Evolutionary conservation across 2,329 filamentous ascomycete species (phyloP), one percentile per base, ranked within the genome.

Genomic region (Talaromyces atroroseus): DNA sequence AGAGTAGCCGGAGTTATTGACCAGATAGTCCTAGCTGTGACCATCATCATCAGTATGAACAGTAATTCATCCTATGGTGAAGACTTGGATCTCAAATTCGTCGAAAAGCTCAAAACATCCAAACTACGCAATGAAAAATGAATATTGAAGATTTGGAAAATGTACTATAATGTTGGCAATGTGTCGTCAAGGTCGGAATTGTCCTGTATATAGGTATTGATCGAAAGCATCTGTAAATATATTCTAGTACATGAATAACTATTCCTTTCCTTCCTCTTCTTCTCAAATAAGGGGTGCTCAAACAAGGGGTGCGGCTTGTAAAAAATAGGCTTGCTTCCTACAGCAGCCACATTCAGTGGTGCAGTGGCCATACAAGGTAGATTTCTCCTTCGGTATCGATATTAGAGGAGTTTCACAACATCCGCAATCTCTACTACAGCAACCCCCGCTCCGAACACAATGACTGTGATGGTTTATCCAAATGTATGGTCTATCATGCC

Each of bases 341-440:
- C 50, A 45, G 23, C 50, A 52, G 24, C 38, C 38, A 45, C 50
- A 52, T 29, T 52, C 50, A 16, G 24, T 14, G 26, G 50, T 52
- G 20, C 40, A 52, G 26, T 52, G 40, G 18, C 5, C 50, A 52
- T 52, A 52, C 40, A 46, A 7, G 4, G 18, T 42, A 11, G 24
- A 18, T 6, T 45, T 42, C 40, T 46, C 20, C 16, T 45, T 52
- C 38, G 29, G 18, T 14, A 14, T 21, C 29, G 18, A 32, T 14
- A 32, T 23, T 12, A 52, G 24, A 45, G 40, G 50, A 20, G 14
- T 34, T 46, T 52, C 50, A 20, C 50, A 52, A 36, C 50, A 46
- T 8, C 38, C 50, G 44, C 40, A 52, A 14, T 46, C 36, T 29
- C 40, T n/a, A 52, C 24, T n/a, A 29, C 50, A 52, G 50, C 50